Base-by-base conservation (phyloP, 441 rosid species). In the Populus trichocarpa region DNA sequence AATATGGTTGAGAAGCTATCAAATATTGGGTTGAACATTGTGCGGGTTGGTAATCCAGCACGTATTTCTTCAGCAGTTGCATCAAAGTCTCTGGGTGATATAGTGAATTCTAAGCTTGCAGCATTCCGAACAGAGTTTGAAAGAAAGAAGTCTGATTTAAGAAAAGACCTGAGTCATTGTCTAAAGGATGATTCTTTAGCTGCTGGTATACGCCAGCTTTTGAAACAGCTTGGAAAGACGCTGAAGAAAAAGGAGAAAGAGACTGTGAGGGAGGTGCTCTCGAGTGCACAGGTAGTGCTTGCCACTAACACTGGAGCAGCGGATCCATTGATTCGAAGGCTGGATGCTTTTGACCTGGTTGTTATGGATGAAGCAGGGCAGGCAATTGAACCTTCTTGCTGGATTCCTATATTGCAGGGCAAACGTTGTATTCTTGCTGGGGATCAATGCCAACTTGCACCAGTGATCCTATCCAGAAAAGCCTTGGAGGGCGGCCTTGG, bases 281-380 rank as follows among this genome's bases (percentile, higher is more conserved):
- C 94, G 80, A 89, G 84, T 86, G 94, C 99, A 53, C 93, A 94
- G 50, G 97, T 96, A 75, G 99, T 96, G 83, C 91, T 96, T 77
- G 92, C 97, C 38, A 96, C 98, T 65, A 94, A 92, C 88, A 91
- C 89, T 73, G 97, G 99, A 84, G 93, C 97, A 23, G 99, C 99
- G 66, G 99, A 96, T 85, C 97, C 97, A 63, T 85, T 92, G 86
- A 78, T 96, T 42, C 84, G 97, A 75, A 90, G 86, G 85, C 83
- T 92, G 78, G 94, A 88, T 75, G 75, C 93, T 16, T 94, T 94
- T 83, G 98, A 94, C 84, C 84, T 96, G 78, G 98, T 94, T 82
- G 91, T 96, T 83, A 90, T 96, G 77, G 99, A 96, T 84, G 99
- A 96, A 90, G 98, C 98, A 74, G 98, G 86, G 67, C 99, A 96